Percentiles rank a stretch among this genome's conserved stretches.
Evolutionary conservation across 2,329 filamentous ascomycete genomes (phyloP).

Genomic region (Meredithiella fracta): DNA sequence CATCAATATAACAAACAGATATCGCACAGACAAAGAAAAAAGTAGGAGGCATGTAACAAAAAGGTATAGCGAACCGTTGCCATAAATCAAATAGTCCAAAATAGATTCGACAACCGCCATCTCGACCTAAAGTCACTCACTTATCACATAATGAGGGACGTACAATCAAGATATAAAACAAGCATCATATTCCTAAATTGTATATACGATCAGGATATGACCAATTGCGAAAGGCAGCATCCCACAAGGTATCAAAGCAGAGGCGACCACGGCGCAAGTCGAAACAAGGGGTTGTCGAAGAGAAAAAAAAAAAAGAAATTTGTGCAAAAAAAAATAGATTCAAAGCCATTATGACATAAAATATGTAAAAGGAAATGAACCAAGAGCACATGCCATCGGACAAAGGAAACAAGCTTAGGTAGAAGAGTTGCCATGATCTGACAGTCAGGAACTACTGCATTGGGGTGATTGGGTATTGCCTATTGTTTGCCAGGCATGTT

Average conservation of each 20-base stretch:
- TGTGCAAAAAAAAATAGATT: conserved; percentile 5
- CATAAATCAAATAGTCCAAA: neutral
- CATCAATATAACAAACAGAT: neutral
- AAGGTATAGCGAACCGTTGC: neutral
- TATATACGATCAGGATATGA: conserved; percentile 13
- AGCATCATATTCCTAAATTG: conserved; percentile 12
- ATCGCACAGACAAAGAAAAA: conserved; percentile 5
- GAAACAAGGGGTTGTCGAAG: neutral
- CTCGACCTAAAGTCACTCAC: neutral
- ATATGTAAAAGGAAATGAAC: neutral
- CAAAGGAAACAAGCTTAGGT: neutral
- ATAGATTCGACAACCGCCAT: neutral
- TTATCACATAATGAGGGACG: neutral
- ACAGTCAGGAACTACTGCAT: neutral
- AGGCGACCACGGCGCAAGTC: conserved; percentile 3
- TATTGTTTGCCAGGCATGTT: neutral
- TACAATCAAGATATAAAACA: conserved; percentile 1
- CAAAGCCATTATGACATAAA: conserved; percentile 9
- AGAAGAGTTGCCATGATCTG: neutral
- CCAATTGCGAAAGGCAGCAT: conserved; percentile 7
- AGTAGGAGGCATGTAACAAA: conserved; percentile 2
- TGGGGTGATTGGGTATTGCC: neutral
- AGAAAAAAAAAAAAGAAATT: conserved; percentile 1
- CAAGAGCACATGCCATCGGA: conserved; percentile 4
- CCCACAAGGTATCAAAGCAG: conserved; percentile 13